Evolutionary conservation across 371 early-diverging fungal genomes (phyloP).

Genomic region (Nosema muscidifuracis): DNA sequence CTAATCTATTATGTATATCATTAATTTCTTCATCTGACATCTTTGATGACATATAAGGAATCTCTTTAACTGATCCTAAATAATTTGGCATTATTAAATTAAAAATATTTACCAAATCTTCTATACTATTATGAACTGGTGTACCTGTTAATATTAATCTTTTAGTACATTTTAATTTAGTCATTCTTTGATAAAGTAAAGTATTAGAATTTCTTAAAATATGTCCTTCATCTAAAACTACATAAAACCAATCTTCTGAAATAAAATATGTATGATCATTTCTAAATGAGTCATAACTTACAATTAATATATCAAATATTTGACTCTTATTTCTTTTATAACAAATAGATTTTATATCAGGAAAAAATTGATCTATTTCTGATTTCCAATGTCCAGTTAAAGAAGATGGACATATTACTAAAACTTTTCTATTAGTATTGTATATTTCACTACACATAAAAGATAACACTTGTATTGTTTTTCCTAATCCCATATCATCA

Average conservation of each 20-base stretch:
- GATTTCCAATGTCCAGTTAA: constrained; percentile 92
- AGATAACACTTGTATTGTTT: constrained; percentile 74
- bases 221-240: constrained; percentile 97
- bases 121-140: constrained; percentile 87
- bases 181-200: constrained; percentile 76
- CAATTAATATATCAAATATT: constrained; percentile 65
- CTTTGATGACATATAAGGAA: constrained; percentile 65
- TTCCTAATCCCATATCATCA: constrained; percentile 82
- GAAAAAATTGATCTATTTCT: constrained; percentile 68
- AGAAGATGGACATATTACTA: constrained; percentile 92
- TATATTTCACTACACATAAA: constrained; percentile 46
- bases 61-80: constrained; percentile 65
- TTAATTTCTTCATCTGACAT: constrained; percentile 64
- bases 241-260: constrained; percentile 76
- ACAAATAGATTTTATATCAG: constrained; percentile 4
- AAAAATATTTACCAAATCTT: constrained; percentile 67
- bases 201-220: constrained; percentile 89
- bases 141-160: constrained; percentile 89
- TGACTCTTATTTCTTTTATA: constrained; percentile 23
- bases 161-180: constrained; percentile 72
- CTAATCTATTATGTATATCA: constrained; percentile 65
- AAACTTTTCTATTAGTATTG: constrained; percentile 65
- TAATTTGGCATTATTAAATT: constrained; percentile 81
- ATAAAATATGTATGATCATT: constrained; percentile 77
- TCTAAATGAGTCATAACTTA: constrained; percentile 87